Base-by-base conservation (phyloP, 768 basidiomycete genomes). In the Mrakia frigida region DNA sequence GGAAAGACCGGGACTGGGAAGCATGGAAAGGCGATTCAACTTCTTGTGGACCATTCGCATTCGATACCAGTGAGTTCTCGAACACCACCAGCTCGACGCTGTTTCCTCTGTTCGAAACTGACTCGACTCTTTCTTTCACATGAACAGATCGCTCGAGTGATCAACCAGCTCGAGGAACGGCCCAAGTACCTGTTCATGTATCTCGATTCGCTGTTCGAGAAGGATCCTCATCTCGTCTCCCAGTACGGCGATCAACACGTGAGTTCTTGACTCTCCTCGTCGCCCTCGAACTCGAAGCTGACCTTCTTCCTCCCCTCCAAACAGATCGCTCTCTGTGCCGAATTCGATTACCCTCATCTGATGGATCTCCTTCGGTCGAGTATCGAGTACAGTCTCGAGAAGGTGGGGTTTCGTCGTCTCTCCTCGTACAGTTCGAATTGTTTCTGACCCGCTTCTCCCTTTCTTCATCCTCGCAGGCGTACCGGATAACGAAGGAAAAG, bases 11-110 rank as follows among this genome's bases (percentile, higher is more conserved):
- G 74, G 25, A 79, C 78, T 13, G 76, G 74, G 41, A 81, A 80
- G 74, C 84, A 89, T 75, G 92, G 93, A 50, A 88, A 90, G 52
- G 94, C 94, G 0, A 93, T 98, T 77, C 87, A 87, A 43, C 81
- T 99, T 74, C 87, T 99, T 37, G 94, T 98, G 23, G 90, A 98
- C 79, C 93, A 98, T 81, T 92, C 92, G 0, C 92, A 98, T 81
- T 96, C 96, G 21, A 98, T 99, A 81, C 94, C 95, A 6, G 96
- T 94, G 75, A 78, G 89, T 85, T 31, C 2, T 25, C 33, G 43
- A 37, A 43, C 37, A n/a, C 23, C 53, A 21, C 35, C 35, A 46
- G 43, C n/a, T 46, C 43, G 43, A 9, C 39, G 33, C 31, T 56
- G 33, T 56, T 50, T 43, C 35, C 4, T 56, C 25, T 4, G 25